Conservation (phyloP, 139 green algal genomes). For the Trebouxia sp. region DNA sequence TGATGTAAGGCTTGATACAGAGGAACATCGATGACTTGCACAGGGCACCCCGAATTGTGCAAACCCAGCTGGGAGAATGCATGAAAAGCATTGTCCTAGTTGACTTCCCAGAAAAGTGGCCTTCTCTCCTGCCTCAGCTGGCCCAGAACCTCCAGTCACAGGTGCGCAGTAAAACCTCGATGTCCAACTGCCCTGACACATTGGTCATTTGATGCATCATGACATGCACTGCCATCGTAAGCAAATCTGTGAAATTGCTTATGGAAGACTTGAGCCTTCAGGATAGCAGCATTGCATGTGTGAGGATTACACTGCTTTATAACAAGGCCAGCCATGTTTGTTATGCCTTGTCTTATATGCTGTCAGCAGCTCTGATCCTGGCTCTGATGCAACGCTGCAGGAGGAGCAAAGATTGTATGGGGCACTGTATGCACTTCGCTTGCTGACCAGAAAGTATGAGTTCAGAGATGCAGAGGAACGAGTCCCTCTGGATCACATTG, state of each 20-base stretch:
- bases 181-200: no score
- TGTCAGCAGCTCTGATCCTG: not conserved
- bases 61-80: slow-evolving; percentile 85
- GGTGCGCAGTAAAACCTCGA: no score
- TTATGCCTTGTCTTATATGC: not conserved
- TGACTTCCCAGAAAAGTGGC: slow-evolving; percentile 92
- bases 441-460: slow-evolving; percentile 95
- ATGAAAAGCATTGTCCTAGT: slow-evolving; percentile 76
- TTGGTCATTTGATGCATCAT: no score
- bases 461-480: slow-evolving; percentile 87
- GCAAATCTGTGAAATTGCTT: no score
- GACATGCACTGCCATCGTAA: not conserved
- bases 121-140: slow-evolving; percentile 68
- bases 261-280: no score
- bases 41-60: slow-evolving; percentile 64
- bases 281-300: not conserved
- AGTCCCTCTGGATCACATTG: slow-evolving; percentile 46
- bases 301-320: not conserved
- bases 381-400: slow-evolving; percentile 19
- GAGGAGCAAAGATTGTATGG: slow-evolving; percentile 80
- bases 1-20: no score
- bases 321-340: not conserved
- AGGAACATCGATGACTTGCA: no score
- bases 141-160: slow-evolving; percentile 50
- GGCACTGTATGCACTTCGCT: slow-evolving; percentile 77